phyloP scores from a whole-genome alignment of 345 rosid species.

The Hibiscus mutabilis region DNA sequence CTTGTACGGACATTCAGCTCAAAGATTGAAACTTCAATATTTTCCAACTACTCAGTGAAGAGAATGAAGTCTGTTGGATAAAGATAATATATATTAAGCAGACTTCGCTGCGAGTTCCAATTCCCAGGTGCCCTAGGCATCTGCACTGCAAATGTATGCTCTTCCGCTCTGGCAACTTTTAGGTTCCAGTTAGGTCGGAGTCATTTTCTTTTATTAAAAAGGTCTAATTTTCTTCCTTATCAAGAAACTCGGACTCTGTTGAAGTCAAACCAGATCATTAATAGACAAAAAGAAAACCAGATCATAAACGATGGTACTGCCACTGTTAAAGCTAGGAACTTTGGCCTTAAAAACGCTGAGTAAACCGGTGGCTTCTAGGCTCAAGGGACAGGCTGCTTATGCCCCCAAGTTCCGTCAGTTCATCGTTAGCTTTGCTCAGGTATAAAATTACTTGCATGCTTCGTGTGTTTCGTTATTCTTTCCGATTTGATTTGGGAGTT shows the following conservation, averaged over 20 bases:
- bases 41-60: no score
- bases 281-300: no score
- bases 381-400: constrained; percentile 10
- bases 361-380: constrained; percentile 13
- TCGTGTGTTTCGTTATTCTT: not conserved
- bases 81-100: no score
- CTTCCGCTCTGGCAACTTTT: no score
- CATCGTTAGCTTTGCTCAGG: constrained; percentile 37
- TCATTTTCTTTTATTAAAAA: not conserved
- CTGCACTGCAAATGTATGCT: no score
- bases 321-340: constrained; percentile 13
- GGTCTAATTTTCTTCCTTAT: not conserved
- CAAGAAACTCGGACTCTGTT: not conserved
- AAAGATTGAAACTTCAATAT: no score
- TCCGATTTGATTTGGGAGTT: not conserved
- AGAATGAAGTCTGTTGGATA: no score
- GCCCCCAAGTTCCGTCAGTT: constrained; percentile 35
- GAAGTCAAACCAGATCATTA: constrained; percentile 7
- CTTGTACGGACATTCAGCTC: no score
- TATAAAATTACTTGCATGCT: not conserved
- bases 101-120: no score
- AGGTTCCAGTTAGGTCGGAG: not conserved
- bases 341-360: constrained; percentile 17
- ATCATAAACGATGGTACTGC: constrained; percentile 11
- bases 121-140: no score